phyloP scores from a whole-genome alignment of 192 early-diverging fungal genomes.

The Podila epigama region DNA sequence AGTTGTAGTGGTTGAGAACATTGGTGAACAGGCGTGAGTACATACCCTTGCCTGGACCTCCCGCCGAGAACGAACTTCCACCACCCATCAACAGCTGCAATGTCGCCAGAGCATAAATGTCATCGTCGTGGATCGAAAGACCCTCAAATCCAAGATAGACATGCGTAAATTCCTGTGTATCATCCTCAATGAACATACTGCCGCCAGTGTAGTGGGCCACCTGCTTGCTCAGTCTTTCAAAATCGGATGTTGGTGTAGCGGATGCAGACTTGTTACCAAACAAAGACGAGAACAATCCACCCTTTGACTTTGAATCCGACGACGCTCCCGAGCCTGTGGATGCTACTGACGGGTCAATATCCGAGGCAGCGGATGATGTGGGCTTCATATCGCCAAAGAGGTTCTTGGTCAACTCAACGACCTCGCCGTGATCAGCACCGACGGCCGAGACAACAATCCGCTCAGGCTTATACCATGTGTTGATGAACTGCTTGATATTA shows the following conservation, averaged over 20 bases:
- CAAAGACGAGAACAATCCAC: conserved; percentile 33
- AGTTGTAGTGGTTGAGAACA: conserved; percentile 92
- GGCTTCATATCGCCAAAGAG: conserved; percentile 78
- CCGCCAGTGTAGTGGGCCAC: conserved; percentile 86
- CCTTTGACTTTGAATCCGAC: conserved; percentile 29
- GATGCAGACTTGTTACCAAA: conserved; percentile 13
- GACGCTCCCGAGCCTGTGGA: conserved; percentile 22
- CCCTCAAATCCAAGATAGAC: conserved; percentile 92
- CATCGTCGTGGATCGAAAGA: conserved; percentile 80
- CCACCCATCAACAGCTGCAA: conserved; percentile 93
- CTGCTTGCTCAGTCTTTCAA: conserved; percentile 47
- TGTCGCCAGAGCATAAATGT: conserved; percentile 92
- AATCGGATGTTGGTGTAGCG: conserved; percentile 9
- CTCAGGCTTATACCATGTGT: conserved; percentile 89
- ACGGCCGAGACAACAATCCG: conserved; percentile 90
- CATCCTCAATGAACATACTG: conserved; percentile 72
- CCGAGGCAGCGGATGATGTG: conserved; percentile 2
- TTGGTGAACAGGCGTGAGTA: conserved; percentile 96
- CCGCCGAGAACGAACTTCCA: conserved; percentile 95
- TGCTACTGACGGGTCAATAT: neutral
- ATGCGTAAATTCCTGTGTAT: conserved; percentile 79
- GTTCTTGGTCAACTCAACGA: conserved; percentile 72
- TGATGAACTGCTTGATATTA: conserved; percentile 73
- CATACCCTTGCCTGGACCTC: conserved; percentile 99
- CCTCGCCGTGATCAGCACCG: conserved; percentile 85